These are phyloP conservation scores for Pyrenophora tritici-repentis DNA, from an alignment of 2,329 filamentous ascomycete species.

Conservation along the genomic window DNA sequence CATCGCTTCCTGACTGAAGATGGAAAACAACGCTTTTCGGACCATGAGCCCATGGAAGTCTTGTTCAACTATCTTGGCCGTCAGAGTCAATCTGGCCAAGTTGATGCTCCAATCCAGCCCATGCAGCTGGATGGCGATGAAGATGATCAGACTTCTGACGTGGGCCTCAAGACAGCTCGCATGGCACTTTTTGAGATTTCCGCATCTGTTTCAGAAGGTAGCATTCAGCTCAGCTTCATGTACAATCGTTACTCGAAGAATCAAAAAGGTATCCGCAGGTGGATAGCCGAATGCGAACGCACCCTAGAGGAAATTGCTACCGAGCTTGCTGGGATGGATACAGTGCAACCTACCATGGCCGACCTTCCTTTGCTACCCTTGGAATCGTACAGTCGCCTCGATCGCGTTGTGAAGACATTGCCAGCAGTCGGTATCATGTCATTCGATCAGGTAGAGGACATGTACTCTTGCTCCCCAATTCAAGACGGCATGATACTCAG, in stretches of 20 bases:
- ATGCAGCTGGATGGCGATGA: constrained; percentile 34
- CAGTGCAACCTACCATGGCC: constrained; percentile 36
- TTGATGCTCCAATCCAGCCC: constrained; percentile 54
- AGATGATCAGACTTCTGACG: constrained; percentile 32
- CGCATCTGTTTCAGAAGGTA: constrained; percentile 27
- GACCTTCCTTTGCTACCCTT: constrained; percentile 42
- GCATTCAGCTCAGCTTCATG: constrained; percentile 40
- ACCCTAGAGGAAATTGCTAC: constrained; percentile 39
- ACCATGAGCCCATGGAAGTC: constrained; percentile 61
- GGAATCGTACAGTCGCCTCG: constrained; percentile 38
- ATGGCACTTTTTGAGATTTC: constrained; percentile 43
- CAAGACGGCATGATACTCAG: constrained; percentile 43
- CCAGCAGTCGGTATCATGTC: constrained; percentile 27
- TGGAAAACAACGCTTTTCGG: constrained; percentile 34
- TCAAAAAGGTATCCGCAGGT: constrained; percentile 39
- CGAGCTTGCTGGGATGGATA: constrained; percentile 27
- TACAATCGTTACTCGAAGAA: constrained; percentile 43
- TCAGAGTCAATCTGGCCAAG: constrained; percentile 53
- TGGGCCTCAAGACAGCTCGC: constrained; percentile 31
- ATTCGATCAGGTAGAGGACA: constrained; percentile 36
- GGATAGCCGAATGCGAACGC: constrained; percentile 41
- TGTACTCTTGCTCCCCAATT: constrained; percentile 41
- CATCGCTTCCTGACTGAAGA: constrained; percentile 39
- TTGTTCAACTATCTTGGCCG: constrained; percentile 63
- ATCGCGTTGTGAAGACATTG: constrained; percentile 36